A percentile compares a stretch with the other conserved stretches of the same genome.
Conservation (phyloP, 371 early-diverging fungal genomes). For the Zychaea mexicana region DNA sequence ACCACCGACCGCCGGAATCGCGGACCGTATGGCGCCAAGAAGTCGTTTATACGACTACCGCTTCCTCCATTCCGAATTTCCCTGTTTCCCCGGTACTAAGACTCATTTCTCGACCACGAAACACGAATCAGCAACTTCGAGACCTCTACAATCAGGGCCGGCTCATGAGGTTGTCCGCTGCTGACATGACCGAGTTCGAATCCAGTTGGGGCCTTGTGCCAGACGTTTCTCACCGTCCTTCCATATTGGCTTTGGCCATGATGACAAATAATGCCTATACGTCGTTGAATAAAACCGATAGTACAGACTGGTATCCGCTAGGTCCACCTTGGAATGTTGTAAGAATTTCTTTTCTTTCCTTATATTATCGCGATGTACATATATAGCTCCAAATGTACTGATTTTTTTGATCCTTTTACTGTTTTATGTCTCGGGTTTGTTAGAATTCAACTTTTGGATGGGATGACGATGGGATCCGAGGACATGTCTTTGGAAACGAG, state of each 20-base stretch:
- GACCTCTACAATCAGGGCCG: constrained; percentile 10
- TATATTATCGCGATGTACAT: too few relatives aligned
- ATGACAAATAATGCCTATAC: constrained; percentile 84
- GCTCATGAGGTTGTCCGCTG: constrained; percentile 10
- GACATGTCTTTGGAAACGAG: constrained; percentile 82
- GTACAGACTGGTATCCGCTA: constrained; percentile 71
- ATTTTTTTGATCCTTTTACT: background rate
- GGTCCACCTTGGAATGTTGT: constrained; percentile 74
- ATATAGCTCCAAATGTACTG: too few relatives aligned
- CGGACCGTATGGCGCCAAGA: constrained; percentile 42
- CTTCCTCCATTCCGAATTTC: too few relatives aligned
- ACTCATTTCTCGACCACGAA: constrained; percentile 26
- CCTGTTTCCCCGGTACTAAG: constrained; percentile 23
- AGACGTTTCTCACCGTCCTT: constrained; percentile 69
- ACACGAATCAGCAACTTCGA: constrained; percentile 16
- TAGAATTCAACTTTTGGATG: constrained; percentile 87
- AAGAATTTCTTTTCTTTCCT: constrained; percentile 33
- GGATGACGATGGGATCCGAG: constrained; percentile 86
- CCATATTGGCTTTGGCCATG: constrained; percentile 69
- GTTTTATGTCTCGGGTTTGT: constrained; percentile 15
- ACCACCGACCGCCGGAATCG: constrained; percentile 45
- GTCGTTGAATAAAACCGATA: constrained; percentile 43
- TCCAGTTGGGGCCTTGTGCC: constrained; percentile 50
- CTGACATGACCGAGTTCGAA: background rate
- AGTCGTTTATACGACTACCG: too few relatives aligned